These are phyloP conservation scores for Aspergillus proliferans DNA, from an alignment of 2,329 filamentous ascomycete genomes.

Conservation along the genomic window DNA sequence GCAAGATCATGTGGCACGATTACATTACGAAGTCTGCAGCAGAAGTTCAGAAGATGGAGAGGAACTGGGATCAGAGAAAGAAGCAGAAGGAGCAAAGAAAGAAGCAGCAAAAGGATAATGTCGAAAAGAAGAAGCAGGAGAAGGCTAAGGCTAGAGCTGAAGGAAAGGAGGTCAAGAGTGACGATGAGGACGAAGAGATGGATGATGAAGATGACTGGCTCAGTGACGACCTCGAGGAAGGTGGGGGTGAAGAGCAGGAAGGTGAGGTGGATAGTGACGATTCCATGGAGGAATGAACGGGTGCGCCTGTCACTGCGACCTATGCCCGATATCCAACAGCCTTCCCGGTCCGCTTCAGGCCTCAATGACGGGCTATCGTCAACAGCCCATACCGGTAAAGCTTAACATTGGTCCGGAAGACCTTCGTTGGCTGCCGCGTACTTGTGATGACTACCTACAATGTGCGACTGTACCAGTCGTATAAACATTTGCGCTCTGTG, in stretches of 20 bases:
- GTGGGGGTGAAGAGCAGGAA: slow-evolving; percentile 37
- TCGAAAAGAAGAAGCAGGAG: slow-evolving; percentile 74
- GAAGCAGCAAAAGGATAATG: slow-evolving; percentile 79
- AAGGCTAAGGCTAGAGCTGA: slow-evolving; percentile 45
- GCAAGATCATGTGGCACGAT: slow-evolving; percentile 96
- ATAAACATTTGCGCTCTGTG: no score
- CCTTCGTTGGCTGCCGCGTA: no score
- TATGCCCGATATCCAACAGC: no score
- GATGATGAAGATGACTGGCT: slow-evolving; percentile 50
- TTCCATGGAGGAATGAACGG: slow-evolving; percentile 37
- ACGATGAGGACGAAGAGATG: slow-evolving; percentile 44
- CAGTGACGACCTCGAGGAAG: slow-evolving; percentile 45
- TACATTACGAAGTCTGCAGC: slow-evolving; percentile 77
- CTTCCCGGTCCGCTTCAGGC: no score
- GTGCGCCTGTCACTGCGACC: slow-evolving; percentile 1
- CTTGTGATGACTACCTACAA: no score
- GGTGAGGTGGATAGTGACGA: slow-evolving; percentile 28
- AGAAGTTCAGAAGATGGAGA: slow-evolving; percentile 72
- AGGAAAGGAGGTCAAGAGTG: slow-evolving; percentile 38
- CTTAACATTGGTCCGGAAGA: no score
- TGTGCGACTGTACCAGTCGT: no score
- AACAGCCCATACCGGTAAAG: no score
- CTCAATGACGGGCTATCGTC: no score
- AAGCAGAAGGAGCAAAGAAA: slow-evolving; percentile 77
- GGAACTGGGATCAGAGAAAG: slow-evolving; percentile 70